Evolutionary conservation across 2,329 filamentous ascomycete genomes (phyloP), one percentile per base, ranked within the genome.

Genomic region (Aspergillus sp.): DNA sequence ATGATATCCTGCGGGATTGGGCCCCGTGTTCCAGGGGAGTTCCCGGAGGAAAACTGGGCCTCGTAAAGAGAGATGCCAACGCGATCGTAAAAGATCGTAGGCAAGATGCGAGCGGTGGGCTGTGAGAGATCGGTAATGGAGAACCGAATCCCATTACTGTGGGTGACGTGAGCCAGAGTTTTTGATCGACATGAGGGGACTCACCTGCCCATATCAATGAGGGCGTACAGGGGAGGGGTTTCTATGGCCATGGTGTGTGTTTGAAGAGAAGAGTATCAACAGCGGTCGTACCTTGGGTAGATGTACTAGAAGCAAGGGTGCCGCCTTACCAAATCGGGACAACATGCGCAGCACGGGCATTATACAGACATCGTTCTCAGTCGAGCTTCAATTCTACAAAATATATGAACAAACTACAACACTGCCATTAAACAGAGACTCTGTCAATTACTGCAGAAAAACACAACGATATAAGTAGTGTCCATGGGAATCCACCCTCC

Each of bases 111-210:
- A 20, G 88, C 80, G 36, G 78, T 82, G 3, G 84, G 82, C 19
- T 87, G 85, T 3, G 85, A 81, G n/a, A 95, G 79, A 59, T 90
- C 85, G 8, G 90, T 89, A 64, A 96, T 90, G 42, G 90, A 93
- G 77, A 95, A 95, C 50, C 92, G 89, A 63, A 96, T 93, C 63
- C 91, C 92, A 76, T 96, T 96, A 77, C 90, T 71, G 33, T 38
- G n/a, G n/a, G 26, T 33, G 20, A 22, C 4, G 17, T 47, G 17
- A 44, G 4, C 22, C 14, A 11, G 9, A 9, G 10, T 16, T 16
- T 4, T 22, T 26, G 45, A 14, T 45, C 32, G 35, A 14, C 20
- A 20, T 20, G 7, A 14, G 11, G 19, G 11, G 14, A 51, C 58
- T 52, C 64, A 73, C 72, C 72, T 75, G 45, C 73, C 73, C 69